Evolutionary conservation across 1,284 basidiomycete genomes (phyloP), one percentile per base, ranked within the genome.

Genomic region (Phylloboletellus chloephorus): DNA sequence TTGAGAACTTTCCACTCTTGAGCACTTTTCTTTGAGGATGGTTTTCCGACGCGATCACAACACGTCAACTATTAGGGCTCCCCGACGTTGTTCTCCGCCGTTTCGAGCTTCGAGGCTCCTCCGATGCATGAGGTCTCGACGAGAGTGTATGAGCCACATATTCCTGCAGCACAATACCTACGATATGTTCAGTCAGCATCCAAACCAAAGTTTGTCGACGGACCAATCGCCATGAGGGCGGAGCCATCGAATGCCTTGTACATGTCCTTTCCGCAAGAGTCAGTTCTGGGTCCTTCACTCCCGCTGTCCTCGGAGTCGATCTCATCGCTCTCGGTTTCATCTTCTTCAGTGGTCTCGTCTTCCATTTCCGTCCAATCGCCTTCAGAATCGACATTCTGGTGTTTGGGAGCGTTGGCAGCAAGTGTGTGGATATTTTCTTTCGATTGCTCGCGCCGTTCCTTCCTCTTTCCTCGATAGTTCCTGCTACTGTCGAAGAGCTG

Each of bases 161-260:
- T 51, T 83, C 79, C 49, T 86, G 81, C 12, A 86, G 53, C 10
- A 86, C 58, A 66, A 86, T 78, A 0, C 80, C 82, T 85, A 17
- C 31, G 35, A 36, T 9, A 39, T 37, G 52, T 31, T 53, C 35
- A 49, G 37, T 13, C 31, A 35, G 26, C 12, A 19, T 30, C 31
- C 11, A 12, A 33, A 37, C 20, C 7, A 15, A 49, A 15, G 8
- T 26, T 17, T 20, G 19, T 49, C 23, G 13, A 60, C 69, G 16
- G 31, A 83, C 83, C 82, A 51, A 87, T 68, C 5, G 74, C 80
- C 62, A 87, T 68, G 31, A 87, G 68, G 2, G 81, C 79, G 10
- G 81, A 79, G 1, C 83, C 83, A 52, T 86, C 81, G 47, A 86
- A 68, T 3, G 73, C 67, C 52, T 73, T 82, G 57, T 86, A 86